Conservation (phyloP, 805 yeast species). For the Pichia eremophila region DNA sequence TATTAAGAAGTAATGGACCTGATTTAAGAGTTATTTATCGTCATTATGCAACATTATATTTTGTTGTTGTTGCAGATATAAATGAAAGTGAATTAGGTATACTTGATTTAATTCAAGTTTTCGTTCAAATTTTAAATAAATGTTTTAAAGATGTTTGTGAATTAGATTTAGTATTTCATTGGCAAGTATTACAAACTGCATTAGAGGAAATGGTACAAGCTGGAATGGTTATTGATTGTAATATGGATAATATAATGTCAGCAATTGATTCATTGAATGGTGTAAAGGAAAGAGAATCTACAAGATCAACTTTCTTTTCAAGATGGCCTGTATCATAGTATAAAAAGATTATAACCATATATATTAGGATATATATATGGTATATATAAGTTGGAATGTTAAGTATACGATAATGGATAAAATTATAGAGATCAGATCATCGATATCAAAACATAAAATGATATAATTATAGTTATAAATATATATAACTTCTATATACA, state of each 20-base stretch:
- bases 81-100: conserved; percentile 94
- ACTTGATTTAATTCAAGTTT: conserved; percentile 87
- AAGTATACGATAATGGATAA: not conserved
- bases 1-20: conserved; percentile 38
- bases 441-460: not conserved
- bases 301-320: conserved; percentile 6
- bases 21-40: conserved; percentile 85
- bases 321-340: conserved; percentile 13
- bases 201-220: conserved; percentile 91
- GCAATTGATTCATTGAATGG: conserved; percentile 66
- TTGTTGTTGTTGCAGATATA: conserved; percentile 91
- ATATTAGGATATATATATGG: no score
- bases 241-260: conserved; percentile 67
- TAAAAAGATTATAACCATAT: no score
- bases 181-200: conserved; percentile 93
- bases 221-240: conserved; percentile 96
- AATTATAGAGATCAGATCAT: not conserved
- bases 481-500: not conserved
- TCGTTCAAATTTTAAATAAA: conserved; percentile 87
- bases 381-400: no score
- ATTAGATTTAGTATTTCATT: conserved; percentile 92
- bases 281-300: not conserved
- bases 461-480: not conserved
- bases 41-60: conserved; percentile 91
- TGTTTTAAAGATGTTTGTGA: conserved; percentile 95